Conservation (phyloP, 495 filamentous ascomycete genomes). For the Neurospora tetraspora region DNA sequence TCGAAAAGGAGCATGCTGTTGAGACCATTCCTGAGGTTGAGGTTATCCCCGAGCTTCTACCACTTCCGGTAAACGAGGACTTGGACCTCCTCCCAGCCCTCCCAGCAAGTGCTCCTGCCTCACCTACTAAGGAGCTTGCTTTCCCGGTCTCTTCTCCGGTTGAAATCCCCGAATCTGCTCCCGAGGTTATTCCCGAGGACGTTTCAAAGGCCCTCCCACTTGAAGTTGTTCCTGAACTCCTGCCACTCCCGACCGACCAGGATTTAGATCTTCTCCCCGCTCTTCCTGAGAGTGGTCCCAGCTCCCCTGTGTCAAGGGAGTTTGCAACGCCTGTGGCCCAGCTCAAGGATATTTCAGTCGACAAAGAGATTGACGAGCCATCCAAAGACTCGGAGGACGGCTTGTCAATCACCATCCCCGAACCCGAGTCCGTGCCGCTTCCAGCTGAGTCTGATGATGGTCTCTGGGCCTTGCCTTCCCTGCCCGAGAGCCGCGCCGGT, state of each 20-base stretch:
- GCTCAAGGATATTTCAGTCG: neutral
- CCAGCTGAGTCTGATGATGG: neutral
- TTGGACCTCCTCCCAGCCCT: slow-evolving; percentile 5
- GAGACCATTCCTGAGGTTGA: neutral
- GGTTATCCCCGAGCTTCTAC: neutral
- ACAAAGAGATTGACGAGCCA: neutral
- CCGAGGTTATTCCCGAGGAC: neutral
- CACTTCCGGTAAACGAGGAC: neutral
- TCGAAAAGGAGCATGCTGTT: neutral
- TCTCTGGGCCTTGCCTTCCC: neutral
- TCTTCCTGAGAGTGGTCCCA: slow-evolving; percentile 1
- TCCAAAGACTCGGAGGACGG: neutral
- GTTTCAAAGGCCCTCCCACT: neutral
- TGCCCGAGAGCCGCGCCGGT: neutral
- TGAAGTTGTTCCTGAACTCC: neutral
- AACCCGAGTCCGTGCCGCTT: neutral
- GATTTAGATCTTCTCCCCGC: slow-evolving; percentile 21
- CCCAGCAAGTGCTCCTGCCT: slow-evolving; percentile 7
- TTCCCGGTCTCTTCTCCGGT: slow-evolving; percentile 1
- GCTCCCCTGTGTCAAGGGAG: neutral
- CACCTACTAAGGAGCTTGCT: neutral
- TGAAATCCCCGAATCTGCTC: neutral
- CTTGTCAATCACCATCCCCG: neutral
- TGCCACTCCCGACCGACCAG: neutral
- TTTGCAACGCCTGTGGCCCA: neutral